Evolutionary conservation across 208 protist genomes (phyloP).

Genomic region (Leishmania mexicana): DNA sequence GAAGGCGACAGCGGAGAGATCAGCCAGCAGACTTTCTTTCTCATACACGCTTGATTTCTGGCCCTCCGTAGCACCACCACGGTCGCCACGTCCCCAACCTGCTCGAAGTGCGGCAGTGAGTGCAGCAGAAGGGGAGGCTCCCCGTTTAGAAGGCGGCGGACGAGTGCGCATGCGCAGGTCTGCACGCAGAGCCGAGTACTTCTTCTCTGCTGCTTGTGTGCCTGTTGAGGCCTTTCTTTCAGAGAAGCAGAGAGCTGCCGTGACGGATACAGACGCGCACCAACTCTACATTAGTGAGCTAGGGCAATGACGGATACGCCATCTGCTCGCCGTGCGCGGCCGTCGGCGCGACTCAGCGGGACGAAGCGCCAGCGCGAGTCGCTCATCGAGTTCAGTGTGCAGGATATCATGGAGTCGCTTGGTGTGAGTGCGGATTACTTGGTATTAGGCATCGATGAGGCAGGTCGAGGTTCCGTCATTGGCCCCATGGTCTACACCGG

Average conservation of each 20-base stretch:
- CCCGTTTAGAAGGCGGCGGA: not conserved
- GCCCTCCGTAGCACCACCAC: not conserved
- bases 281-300: not conserved
- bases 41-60: not conserved
- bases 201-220: not conserved
- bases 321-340: slow-evolving; percentile 28
- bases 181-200: not conserved
- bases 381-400: slow-evolving; percentile 62
- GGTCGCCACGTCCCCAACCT: not conserved
- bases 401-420: slow-evolving; percentile 60
- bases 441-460: slow-evolving; percentile 95
- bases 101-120: not conserved
- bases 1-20: not conserved
- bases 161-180: not conserved
- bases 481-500: slow-evolving; percentile 96
- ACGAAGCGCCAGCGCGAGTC: slow-evolving; percentile 50
- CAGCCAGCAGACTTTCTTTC: not conserved
- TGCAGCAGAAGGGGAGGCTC: not conserved
- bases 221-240: not conserved
- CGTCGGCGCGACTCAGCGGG: slow-evolving; percentile 44
- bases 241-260: not conserved
- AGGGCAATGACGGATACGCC: slow-evolving; percentile 31
- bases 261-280: not conserved
- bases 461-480: slow-evolving; percentile 93
- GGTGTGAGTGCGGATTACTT: slow-evolving; percentile 55